phyloP scores from a whole-genome alignment of 768 basidiomycete species.

The Russula ochroleuca region DNA sequence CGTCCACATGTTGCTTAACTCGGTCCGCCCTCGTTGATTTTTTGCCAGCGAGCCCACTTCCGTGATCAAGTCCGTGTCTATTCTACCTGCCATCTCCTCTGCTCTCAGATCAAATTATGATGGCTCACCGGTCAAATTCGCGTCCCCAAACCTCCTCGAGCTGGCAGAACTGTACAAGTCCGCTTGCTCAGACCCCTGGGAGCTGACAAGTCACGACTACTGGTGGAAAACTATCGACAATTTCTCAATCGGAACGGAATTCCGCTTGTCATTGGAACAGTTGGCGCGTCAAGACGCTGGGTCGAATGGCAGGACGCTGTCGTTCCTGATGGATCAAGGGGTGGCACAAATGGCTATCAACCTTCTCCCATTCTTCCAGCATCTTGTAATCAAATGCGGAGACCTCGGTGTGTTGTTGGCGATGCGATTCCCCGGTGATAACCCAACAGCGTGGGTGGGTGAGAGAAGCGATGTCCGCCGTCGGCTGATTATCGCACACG shows the following conservation, averaged over 20 bases:
- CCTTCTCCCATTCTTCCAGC: conserved; percentile 79
- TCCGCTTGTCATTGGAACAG: conserved; percentile 60
- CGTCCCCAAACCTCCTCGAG: conserved; percentile 85
- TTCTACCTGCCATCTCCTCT: conserved; percentile 58
- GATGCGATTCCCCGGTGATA: conserved; percentile 48
- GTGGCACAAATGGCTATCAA: conserved; percentile 75
- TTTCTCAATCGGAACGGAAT: conserved; percentile 62
- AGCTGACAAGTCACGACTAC: conserved; percentile 47
- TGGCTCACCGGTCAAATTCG: conserved; percentile 56
- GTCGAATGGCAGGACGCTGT: conserved; percentile 42
- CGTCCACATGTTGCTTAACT: conserved; percentile 30
- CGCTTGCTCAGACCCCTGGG: conserved; percentile 42
- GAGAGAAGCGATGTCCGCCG: conserved; percentile 44
- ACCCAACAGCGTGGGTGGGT: conserved; percentile 47
- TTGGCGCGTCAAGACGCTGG: conserved; percentile 46
- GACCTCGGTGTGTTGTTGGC: conserved; percentile 58
- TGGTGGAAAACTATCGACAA: conserved; percentile 68
- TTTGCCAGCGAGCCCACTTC: conserved; percentile 86
- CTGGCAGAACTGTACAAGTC: conserved; percentile 55
- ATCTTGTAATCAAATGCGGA: conserved; percentile 84
- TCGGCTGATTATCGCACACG: conserved; percentile 52
- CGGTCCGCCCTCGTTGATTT: neutral
- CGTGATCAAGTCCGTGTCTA: conserved; percentile 65
- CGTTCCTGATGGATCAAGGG: conserved; percentile 65
- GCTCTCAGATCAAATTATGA: conserved; percentile 32